Base-by-base conservation (phyloP, 148 eudicot genomes). In the Nepenthes gracilis region DNA sequence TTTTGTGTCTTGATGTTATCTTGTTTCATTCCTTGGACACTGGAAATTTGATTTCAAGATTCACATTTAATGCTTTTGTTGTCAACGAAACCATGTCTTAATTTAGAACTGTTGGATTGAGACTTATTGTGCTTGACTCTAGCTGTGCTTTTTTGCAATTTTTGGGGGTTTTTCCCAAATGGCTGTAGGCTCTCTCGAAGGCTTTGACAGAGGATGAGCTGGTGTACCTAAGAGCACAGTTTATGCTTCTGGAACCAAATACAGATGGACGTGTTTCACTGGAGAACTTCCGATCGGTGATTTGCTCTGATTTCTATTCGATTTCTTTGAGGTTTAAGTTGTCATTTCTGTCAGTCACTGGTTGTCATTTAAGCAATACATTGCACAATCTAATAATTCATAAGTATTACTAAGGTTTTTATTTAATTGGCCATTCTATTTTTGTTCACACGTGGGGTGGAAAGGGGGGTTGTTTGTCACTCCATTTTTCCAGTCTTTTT, bases 161-260 rank as follows among this genome's bases (percentile, higher is more conserved):
- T 49, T 10, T 49, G 12, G 6, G 11, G 48, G 53, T 49, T 36
- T 75, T 47, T 62, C 6, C 36, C 56, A 13, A 50, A 23, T 33
- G 23, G 23, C 34, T 64, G 59, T 75, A 84, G 90, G 81, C 90
- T 58, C 77, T 84, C 66, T 78, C 90, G 54, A 84, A 79, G 73
- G 85, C 86, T 68, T 73, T 84, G 63, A 84, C 84, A 52, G 82
- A 81, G 65, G 90, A 84, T 77, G 90, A 84, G 64, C 70, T 78
- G 47, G 62, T 66, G 33, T 84, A 81, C 74, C 76, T 84, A 51
- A 70, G 78, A 75, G 78, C 81, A 43, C 85, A 84, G 53, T 84
- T 68, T 63, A 43, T 43, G 67, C 70, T 77, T 37, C 66, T 77
- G 65, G 80, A 77, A 50, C 80, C 80, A 49, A 73, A 56, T 58